Base-by-base conservation (phyloP, 1,284 basidiomycete species). In the Cryptococcus sp. region DNA sequence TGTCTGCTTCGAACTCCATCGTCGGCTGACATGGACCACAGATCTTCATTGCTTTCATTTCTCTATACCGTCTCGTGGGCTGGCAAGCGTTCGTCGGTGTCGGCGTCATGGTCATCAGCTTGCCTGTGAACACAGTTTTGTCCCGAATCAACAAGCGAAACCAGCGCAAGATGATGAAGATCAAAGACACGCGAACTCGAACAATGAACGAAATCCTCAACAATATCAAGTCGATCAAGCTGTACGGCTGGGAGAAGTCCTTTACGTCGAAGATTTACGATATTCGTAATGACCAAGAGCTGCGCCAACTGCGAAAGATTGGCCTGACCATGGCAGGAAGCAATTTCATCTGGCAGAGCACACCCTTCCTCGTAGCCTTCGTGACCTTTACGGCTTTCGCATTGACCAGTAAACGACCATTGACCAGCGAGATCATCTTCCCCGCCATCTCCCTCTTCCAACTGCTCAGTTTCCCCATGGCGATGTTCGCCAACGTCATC, bases 51-150 rank as follows among this genome's bases (percentile, higher is more conserved):
- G 93, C 94, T 0, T 97, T 98, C 74, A 77, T 96, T 39, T 93
- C 90, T 6, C 82, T 98, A 3, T 93, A 93, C 75, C 83, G 86
- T 63, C 85, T 97, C 20, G 84, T 97, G 20, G 94, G 93, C 3
- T 95, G 91, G 91, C 84, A 90, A 17, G 88, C 90, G 0, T 93
- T 97, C 68, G 88, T 92, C 51, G 94, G 94, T 13, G 91, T 98
- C 3, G 91, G 82, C 0, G 88, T 97, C 72, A 96, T 98, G 92
- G 75, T 93, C 46, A 74, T 91, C 54, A 88, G 66, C 56, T 57
- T 81, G 46, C 93, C 93, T 1, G 71, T 93, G 62, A 93, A 92
- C 68, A 90, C 90, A 0, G 69, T 84, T 49, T 87, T 93, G 59
- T 90, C 91, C 1, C 78, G 86, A 11, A 80, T 87, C 60, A 80